Evolutionary conservation across 2,329 filamentous ascomycete species (phyloP).

Genomic region (Penicillium sp.): DNA sequence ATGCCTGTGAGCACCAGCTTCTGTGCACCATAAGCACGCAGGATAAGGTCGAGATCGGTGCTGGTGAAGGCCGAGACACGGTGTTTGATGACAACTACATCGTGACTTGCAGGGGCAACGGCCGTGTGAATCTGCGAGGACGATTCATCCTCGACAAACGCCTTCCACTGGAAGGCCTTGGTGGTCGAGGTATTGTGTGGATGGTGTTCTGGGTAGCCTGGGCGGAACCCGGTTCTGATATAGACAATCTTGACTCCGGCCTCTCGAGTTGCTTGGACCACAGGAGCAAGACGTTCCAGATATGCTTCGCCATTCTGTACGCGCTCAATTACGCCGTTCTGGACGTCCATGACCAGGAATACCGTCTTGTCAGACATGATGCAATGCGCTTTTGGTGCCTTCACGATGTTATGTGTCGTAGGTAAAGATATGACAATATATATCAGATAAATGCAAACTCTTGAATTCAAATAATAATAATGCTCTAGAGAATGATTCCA

Average conservation of each 20-base stretch:
- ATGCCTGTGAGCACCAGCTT: constrained; percentile 32
- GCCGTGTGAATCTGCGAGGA: constrained; percentile 19
- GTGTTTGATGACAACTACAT: constrained; percentile 32
- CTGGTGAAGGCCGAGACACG: constrained; percentile 34
- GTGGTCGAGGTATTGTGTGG: constrained; percentile 21
- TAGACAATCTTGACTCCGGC: constrained; percentile 29
- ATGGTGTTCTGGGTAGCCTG: constrained; percentile 28
- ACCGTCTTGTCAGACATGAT: constrained; percentile 20
- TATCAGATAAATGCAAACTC: too few species aligned
- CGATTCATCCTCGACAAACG: constrained; percentile 24
- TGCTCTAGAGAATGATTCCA: too few species aligned
- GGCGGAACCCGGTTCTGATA: constrained; percentile 30
- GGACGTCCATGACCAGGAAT: constrained; percentile 34
- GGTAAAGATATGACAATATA: too few species aligned
- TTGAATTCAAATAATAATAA: too few species aligned
- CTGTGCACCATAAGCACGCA: constrained; percentile 25
- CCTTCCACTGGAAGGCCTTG: constrained; percentile 15
- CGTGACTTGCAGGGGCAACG: constrained; percentile 20
- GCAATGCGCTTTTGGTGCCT: too few species aligned
- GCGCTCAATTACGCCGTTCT: constrained; percentile 26
- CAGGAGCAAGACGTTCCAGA: constrained; percentile 20
- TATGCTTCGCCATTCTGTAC: constrained; percentile 20
- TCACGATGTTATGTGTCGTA: too few species aligned
- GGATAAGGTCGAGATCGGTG: constrained; percentile 33
- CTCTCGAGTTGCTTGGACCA: constrained; percentile 23